Conservation (phyloP, 306 rosid species). For the Acacia acuminata region DNA sequence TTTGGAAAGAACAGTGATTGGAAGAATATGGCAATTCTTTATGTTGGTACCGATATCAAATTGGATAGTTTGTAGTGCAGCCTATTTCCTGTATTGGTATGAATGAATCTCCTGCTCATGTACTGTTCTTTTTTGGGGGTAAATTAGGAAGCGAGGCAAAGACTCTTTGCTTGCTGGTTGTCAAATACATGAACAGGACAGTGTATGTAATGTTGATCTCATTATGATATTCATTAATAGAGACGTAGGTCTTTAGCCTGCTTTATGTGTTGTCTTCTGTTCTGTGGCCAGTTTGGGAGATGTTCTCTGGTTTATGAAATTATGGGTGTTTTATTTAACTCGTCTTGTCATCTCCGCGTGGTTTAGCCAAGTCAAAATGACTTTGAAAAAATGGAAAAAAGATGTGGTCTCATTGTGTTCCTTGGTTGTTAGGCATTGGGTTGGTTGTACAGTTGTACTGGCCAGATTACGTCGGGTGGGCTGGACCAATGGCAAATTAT, state of each 20-base stretch:
- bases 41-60: slow-evolving; percentile 25
- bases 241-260: slow-evolving; percentile 26
- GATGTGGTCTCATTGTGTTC: not conserved
- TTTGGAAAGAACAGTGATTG: slow-evolving; percentile 81
- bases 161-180: slow-evolving; percentile 72
- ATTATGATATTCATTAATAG: slow-evolving; percentile 27
- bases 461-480: not conserved
- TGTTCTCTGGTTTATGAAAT: too few species aligned
- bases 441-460: not conserved
- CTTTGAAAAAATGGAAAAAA: not conserved
- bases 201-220: slow-evolving; percentile 6
- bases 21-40: slow-evolving; percentile 15
- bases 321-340: too few species aligned
- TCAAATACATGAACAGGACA: slow-evolving; percentile 50
- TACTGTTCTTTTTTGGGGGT: slow-evolving; percentile 35
- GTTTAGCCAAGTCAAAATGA: not conserved
- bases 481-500: not conserved
- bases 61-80: slow-evolving; percentile 42
- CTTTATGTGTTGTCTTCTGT: not conserved
- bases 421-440: not conserved
- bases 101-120: slow-evolving; percentile 43
- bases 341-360: not conserved
- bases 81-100: slow-evolving; percentile 24
- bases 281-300: not conserved
- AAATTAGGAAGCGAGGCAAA: slow-evolving; percentile 71